Evolutionary conservation across 2,329 filamentous ascomycete genomes (phyloP).

Genomic region (Fusarium clavum): DNA sequence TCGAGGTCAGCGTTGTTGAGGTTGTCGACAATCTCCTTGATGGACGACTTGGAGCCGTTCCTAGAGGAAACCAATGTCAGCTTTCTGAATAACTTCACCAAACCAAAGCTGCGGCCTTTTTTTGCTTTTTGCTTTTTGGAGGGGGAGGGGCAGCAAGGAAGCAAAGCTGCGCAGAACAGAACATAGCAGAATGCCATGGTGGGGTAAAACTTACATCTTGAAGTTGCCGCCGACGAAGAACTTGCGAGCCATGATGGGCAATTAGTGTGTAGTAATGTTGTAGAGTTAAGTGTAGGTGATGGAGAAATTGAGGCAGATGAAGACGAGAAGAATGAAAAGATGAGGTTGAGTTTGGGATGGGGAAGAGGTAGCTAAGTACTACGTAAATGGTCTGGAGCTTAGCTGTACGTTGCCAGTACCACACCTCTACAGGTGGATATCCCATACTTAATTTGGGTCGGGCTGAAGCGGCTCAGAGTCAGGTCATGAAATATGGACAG

Average conservation of each 20-base stretch:
- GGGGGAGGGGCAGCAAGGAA: conserved; percentile 30
- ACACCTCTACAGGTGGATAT: conserved; percentile 19
- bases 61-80: conserved; percentile 59
- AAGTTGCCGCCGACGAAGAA: conserved; percentile 99
- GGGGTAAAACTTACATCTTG: conserved; percentile 81
- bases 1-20: conserved; percentile 89
- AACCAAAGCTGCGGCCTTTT: conserved; percentile 47
- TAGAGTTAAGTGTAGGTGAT: conserved; percentile 4
- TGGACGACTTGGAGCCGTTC: conserved; percentile 92
- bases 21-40: conserved; percentile 90
- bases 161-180: conserved; percentile 15
- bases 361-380: conserved; percentile 28
- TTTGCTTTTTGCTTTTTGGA: conserved; percentile 33
- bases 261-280: conserved; percentile 33
- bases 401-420: conserved; percentile 3
- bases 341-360: conserved; percentile 14
- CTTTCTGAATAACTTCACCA: conserved; percentile 13
- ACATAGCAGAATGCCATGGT: conserved; percentile 36
- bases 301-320: neutral
- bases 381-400: conserved; percentile 31
- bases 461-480: conserved; percentile 37
- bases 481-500: conserved; percentile 41
- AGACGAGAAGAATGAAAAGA: conserved; percentile 11
- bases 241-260: conserved; percentile 85
- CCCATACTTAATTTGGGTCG: conserved; percentile 25